These are phyloP conservation scores for Yamadazyma nakazawae DNA, from an alignment of 805 yeast genomes.

Conservation along the genomic window DNA sequence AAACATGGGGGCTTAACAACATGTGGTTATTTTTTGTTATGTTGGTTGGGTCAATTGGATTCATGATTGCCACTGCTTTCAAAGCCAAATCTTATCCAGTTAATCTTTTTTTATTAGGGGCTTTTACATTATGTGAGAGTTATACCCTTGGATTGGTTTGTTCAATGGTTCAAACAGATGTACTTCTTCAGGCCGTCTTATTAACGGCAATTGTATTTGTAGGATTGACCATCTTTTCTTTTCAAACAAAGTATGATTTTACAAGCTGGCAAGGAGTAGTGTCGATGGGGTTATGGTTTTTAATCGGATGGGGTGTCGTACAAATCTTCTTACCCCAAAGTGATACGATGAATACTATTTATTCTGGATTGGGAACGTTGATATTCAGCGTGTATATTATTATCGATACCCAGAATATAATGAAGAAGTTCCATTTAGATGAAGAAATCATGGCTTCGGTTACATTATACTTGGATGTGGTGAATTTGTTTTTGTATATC, in stretches of 20 bases:
- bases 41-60: conserved; percentile 56
- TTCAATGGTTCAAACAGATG: conserved; percentile 55
- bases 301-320: conserved; percentile 72
- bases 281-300: conserved; percentile 56
- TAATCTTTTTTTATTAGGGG: conserved; percentile 55
- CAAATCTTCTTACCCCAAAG: conserved; percentile 62
- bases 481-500: conserved; percentile 76
- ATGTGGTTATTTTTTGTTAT: conserved; percentile 59
- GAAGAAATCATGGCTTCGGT: conserved; percentile 84
- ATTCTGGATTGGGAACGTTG: conserved; percentile 71
- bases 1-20: conserved; percentile 54
- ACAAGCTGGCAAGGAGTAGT: conserved; percentile 60
- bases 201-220: conserved; percentile 67
- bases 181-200: conserved; percentile 67
- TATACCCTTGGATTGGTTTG: conserved; percentile 68
- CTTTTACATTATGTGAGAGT: conserved; percentile 74
- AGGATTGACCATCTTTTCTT: conserved; percentile 75
- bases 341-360: conserved; percentile 58
- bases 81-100: conserved; percentile 68
- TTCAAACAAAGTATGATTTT: conserved; percentile 75
- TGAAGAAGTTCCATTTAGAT: conserved; percentile 73
- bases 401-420: conserved; percentile 76
- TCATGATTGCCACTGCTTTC: conserved; percentile 59
- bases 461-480: conserved; percentile 72
- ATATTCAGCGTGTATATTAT: conserved; percentile 69